Conservation (phyloP, 228 moss, liverwort and hornwort species). For the Sphagnum magellanicum region DNA sequence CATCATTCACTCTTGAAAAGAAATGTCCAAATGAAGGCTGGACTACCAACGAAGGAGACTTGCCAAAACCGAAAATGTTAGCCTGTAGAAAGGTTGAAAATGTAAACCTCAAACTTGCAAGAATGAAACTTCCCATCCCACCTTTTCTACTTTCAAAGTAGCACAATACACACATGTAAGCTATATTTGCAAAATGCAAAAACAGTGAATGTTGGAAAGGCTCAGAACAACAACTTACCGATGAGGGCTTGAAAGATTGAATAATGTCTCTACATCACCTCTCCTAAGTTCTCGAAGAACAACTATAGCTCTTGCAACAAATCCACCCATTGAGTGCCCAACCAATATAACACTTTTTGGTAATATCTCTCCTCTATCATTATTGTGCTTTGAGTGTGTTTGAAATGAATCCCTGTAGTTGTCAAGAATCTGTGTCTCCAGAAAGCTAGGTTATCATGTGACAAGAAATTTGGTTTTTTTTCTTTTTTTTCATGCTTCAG, state of each 20-base stretch:
- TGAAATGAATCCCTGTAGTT: conserved; percentile 89
- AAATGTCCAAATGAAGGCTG: conserved; percentile 94
- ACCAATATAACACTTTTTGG: conserved; percentile 88
- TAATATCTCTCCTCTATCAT: conserved; percentile 72
- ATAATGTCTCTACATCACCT: conserved; percentile 74
- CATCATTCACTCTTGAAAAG: conserved; percentile 84
- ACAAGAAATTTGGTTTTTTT: too few relatives aligned
- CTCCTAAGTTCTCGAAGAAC: conserved; percentile 79
- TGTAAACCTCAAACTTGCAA: too few relatives aligned
- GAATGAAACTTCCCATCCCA: too few relatives aligned
- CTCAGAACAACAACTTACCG: conserved; percentile 35
- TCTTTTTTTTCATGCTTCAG: too few relatives aligned
- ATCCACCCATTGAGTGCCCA: conserved; percentile 99
- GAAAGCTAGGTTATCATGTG: background rate
- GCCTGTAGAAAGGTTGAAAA: too few relatives aligned
- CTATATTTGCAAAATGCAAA: too few relatives aligned
- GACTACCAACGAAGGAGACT: conserved; percentile 83
- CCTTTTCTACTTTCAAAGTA: too few relatives aligned
- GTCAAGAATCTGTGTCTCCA: conserved; percentile 64
- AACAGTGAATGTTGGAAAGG: background rate
- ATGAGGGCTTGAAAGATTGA: conserved; percentile 94
- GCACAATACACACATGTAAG: too few relatives aligned
- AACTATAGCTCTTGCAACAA: conserved; percentile 94
- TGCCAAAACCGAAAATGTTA: conserved; percentile 9
- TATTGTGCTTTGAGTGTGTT: conserved; percentile 84